These are phyloP conservation scores for Whalleya microplaca DNA, from an alignment of 2,329 filamentous ascomycete species.

Conservation along the genomic window DNA sequence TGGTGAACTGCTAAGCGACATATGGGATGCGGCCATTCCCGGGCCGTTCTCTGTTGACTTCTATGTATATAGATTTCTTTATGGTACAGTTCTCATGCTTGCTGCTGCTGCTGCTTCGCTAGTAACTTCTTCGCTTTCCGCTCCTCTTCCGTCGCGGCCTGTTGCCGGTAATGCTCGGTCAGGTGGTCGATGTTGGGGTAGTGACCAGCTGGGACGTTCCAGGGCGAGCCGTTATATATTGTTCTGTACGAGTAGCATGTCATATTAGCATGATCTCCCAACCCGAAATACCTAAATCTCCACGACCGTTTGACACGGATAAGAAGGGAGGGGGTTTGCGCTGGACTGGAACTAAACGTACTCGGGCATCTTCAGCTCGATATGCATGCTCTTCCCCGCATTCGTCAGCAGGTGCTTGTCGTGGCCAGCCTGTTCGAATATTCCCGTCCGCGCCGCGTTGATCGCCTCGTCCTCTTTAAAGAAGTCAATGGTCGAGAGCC, in stretches of 20 bases:
- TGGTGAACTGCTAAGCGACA: no score
- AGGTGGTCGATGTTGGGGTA: constrained; percentile 58
- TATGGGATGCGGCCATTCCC: not conserved
- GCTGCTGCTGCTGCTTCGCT: constrained; percentile 33
- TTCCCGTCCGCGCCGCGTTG: constrained; percentile 56
- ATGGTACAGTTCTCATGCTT: not conserved
- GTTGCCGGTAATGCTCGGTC: constrained; percentile 59
- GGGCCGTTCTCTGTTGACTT: constrained; percentile 3
- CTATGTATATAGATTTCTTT: constrained; percentile 12
- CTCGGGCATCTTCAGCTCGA: constrained; percentile 62
- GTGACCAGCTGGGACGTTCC: constrained; percentile 60
- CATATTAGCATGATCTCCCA: no score
- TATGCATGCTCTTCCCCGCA: constrained; percentile 47
- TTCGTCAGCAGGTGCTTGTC: constrained; percentile 60
- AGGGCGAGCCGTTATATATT: constrained; percentile 53
- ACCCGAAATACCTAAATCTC: no score
- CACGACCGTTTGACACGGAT: no score
- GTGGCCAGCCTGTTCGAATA: constrained; percentile 59
- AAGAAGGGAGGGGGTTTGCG: not conserved
- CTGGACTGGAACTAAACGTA: no score
- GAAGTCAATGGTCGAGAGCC: constrained; percentile 52
- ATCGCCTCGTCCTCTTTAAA: constrained; percentile 55
- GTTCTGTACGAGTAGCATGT: constrained; percentile 41
- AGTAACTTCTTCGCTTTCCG: constrained; percentile 56
- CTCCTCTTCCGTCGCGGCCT: constrained; percentile 59